phyloP scores from a whole-genome alignment of 495 filamentous ascomycete species.

The Penicillium nucicola region DNA sequence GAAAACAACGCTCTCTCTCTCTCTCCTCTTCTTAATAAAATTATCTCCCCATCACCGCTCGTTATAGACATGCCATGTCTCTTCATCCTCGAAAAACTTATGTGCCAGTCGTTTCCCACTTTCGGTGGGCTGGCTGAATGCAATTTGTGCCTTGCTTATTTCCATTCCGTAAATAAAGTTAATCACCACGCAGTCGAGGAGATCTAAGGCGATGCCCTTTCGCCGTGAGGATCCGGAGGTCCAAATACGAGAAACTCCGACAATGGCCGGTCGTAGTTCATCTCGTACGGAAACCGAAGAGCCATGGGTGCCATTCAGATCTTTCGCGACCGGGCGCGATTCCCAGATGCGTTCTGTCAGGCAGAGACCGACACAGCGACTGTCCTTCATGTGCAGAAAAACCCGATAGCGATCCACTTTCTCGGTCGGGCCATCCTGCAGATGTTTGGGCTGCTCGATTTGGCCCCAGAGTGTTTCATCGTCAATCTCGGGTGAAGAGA shows the following conservation, averaged over 20 bases:
- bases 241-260: conserved; percentile 74
- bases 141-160: conserved; percentile 59
- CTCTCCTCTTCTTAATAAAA: not conserved
- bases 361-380: conserved; percentile 64
- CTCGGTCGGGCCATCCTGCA: conserved; percentile 30
- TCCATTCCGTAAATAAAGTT: conserved; percentile 67
- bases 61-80: conserved; percentile 52
- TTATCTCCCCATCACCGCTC: conserved; percentile 27
- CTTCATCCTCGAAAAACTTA: conserved; percentile 56
- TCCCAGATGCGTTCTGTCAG: conserved; percentile 63
- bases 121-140: conserved; percentile 75
- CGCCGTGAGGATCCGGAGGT: conserved; percentile 58
- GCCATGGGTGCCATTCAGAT: conserved; percentile 27
- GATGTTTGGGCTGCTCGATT: conserved; percentile 37
- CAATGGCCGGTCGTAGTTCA: conserved; percentile 48
- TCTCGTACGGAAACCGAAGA: conserved; percentile 46
- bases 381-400: conserved; percentile 61
- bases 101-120: conserved; percentile 61
- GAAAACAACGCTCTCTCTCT: not conserved
- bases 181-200: conserved; percentile 60
- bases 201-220: conserved; percentile 57
- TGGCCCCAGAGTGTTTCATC: conserved; percentile 60
- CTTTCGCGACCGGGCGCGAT: conserved; percentile 46
- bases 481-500: conserved; percentile 59
- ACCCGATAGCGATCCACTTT: conserved; percentile 58